Conservation (phyloP, 2,329 filamentous ascomycete genomes). For the Incumbomyces lentus region DNA sequence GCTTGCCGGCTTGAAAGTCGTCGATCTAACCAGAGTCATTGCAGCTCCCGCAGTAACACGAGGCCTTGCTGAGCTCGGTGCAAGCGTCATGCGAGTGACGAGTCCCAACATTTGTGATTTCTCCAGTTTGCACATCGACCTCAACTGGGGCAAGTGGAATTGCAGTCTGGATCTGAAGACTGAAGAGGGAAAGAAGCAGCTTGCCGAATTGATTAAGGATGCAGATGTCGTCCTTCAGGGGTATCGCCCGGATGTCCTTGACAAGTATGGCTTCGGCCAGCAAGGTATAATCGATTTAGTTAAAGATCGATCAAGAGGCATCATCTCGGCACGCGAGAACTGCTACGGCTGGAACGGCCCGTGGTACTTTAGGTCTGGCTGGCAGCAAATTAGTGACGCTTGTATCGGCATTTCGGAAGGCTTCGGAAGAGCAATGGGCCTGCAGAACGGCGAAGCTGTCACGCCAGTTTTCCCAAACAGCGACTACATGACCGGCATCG, state of each 20-base stretch:
- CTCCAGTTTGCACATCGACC: slow-evolving; percentile 58
- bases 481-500: slow-evolving; percentile 61
- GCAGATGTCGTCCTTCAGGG: slow-evolving; percentile 47
- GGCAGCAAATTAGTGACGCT: slow-evolving; percentile 43
- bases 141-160: slow-evolving; percentile 61
- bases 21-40: slow-evolving; percentile 39
- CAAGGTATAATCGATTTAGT: slow-evolving; percentile 33
- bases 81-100: slow-evolving; percentile 39
- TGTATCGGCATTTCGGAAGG: slow-evolving; percentile 31
- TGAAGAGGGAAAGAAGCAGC: slow-evolving; percentile 29
- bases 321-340: slow-evolving; percentile 42
- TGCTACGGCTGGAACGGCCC: slow-evolving; percentile 42
- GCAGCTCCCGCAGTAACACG: slow-evolving; percentile 35
- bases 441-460: slow-evolving; percentile 25
- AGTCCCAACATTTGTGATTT: slow-evolving; percentile 31
- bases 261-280: slow-evolving; percentile 50
- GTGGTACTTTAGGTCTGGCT: slow-evolving; percentile 37
- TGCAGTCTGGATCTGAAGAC: slow-evolving; percentile 45
- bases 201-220: slow-evolving; percentile 35
- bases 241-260: slow-evolving; percentile 40
- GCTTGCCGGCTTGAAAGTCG: slow-evolving; percentile 39
- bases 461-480: slow-evolving; percentile 44
- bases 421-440: slow-evolving; percentile 27
- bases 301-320: slow-evolving; percentile 31
- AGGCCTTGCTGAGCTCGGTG: slow-evolving; percentile 35